These are phyloP conservation scores for Rubroshorea leprosula DNA, from an alignment of 345 rosid genomes.

Conservation along the genomic window DNA sequence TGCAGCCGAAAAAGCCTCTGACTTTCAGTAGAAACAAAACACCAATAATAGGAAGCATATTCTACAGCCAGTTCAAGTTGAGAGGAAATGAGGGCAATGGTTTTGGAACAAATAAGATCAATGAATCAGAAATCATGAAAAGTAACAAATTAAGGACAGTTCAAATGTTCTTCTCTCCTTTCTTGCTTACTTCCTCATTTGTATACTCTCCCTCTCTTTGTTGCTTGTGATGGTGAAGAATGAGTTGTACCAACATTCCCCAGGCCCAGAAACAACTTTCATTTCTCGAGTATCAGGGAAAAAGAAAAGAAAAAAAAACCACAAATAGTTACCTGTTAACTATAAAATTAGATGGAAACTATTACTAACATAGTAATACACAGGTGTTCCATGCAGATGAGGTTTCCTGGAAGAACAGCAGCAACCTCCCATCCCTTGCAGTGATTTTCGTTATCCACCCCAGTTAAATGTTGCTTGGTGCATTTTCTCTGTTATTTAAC, in stretches of 20 bases:
- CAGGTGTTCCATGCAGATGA: constrained; percentile 73
- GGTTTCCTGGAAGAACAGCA: constrained; percentile 77
- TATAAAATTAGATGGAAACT: constrained; percentile 2
- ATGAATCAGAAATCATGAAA: too few species aligned
- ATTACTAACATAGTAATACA: constrained; percentile 69
- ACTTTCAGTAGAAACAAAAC: too few species aligned
- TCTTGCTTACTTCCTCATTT: background rate
- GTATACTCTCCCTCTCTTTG: background rate
- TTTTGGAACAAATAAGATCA: too few species aligned
- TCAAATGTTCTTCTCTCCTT: background rate
- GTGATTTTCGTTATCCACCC: constrained; percentile 23
- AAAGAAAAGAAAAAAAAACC: background rate
- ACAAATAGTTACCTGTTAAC: background rate
- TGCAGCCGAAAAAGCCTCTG: too few species aligned
- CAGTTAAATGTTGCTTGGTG: constrained; percentile 14
- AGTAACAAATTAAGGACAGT: background rate
- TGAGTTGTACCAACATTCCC: background rate
- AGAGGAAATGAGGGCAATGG: too few species aligned
- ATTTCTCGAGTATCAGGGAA: constrained; percentile 3
- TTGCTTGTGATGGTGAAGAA: background rate
- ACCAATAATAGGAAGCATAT: too few species aligned
- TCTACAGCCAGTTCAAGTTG: too few species aligned
- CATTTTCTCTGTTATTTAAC: constrained; percentile 28
- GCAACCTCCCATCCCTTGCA: constrained; percentile 79
- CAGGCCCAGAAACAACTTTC: too few species aligned